Evolutionary conservation across 192 early-diverging fungal genomes (phyloP).

Genomic region (Umbelopsis isabellina): DNA sequence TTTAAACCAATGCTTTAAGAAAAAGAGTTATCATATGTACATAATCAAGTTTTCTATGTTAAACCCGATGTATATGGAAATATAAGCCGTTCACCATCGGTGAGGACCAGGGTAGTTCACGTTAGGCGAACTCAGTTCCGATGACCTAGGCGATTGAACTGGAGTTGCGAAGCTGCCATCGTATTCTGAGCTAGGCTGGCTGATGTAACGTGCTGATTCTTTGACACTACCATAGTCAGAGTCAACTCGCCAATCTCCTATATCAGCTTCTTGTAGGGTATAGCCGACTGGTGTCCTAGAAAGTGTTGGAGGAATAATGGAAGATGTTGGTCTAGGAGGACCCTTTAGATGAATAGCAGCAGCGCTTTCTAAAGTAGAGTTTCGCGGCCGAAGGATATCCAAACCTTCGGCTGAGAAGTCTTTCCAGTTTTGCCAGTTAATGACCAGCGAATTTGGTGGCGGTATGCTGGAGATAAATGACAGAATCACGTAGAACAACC

Average conservation of each 20-base stretch:
- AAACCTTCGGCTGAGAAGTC: conserved; percentile 37
- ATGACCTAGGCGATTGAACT: conserved; percentile 3
- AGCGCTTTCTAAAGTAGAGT: conserved; percentile 1
- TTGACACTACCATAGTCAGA: conserved; percentile 20
- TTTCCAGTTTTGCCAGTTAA: conserved; percentile 41
- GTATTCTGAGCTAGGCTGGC: conserved; percentile 12
- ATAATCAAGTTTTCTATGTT: too few relatives aligned
- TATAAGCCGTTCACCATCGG: not conserved
- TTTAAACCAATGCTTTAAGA: too few relatives aligned
- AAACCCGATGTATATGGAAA: too few relatives aligned
- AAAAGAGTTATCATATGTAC: too few relatives aligned
- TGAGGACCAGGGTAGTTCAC: not conserved
- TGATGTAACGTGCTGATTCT: not conserved
- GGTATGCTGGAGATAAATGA: conserved; percentile 40
- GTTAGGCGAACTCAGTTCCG: not conserved
- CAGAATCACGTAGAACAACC: conserved; percentile 56
- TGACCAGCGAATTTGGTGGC: conserved; percentile 22
- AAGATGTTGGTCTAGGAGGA: not conserved
- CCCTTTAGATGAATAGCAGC: conserved; percentile 11
- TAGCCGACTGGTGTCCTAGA: not conserved
- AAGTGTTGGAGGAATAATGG: not conserved
- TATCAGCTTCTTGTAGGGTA: not conserved
- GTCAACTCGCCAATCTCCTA: conserved; percentile 14
- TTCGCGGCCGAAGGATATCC: conserved; percentile 14
- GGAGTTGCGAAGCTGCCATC: conserved; percentile 1